phyloP scores from a whole-genome alignment of 1,284 basidiomycete genomes.

The Trichosporon faecale region DNA sequence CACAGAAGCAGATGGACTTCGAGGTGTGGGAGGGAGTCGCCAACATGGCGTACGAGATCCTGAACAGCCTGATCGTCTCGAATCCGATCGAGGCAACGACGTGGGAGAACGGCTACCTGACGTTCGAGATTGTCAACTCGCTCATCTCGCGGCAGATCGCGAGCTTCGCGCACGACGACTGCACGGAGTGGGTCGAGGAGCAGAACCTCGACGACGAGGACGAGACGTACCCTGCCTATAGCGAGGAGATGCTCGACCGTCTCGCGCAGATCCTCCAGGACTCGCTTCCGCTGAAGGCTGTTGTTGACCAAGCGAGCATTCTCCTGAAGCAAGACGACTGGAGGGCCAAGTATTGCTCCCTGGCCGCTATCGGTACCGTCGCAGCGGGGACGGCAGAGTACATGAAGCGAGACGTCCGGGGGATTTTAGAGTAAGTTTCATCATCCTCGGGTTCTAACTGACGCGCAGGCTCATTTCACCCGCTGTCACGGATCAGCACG shows the following conservation, averaged over 20 bases:
- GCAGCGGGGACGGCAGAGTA: conserved; percentile 35
- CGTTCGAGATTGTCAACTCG: conserved; percentile 34
- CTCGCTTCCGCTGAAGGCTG: conserved; percentile 61
- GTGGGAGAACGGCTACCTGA: conserved; percentile 34
- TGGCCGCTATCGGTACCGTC: conserved; percentile 57
- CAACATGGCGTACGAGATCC: conserved; percentile 52
- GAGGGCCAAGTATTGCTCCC: conserved; percentile 71
- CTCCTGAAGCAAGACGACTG: conserved; percentile 71
- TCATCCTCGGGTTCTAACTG: conserved; percentile 53
- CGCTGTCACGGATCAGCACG: conserved; percentile 71
- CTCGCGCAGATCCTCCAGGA: conserved; percentile 67
- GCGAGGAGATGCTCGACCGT: conserved; percentile 73
- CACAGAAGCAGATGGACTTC: conserved; percentile 46
- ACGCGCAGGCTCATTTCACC: conserved; percentile 71
- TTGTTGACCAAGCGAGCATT: conserved; percentile 71
- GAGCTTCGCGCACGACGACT: conserved; percentile 52
- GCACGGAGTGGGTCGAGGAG: conserved; percentile 65
- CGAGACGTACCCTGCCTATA: conserved; percentile 67
- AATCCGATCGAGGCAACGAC: conserved; percentile 27
- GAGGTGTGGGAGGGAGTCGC: conserved; percentile 75
- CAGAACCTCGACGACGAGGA: conserved; percentile 65
- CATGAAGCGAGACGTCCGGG: conserved; percentile 14
- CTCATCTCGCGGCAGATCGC: conserved; percentile 39
- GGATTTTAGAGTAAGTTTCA: conserved; percentile 16
- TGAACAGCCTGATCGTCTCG: conserved; percentile 39